Evolutionary conservation across 192 early-diverging fungal genomes (phyloP).

Genomic region (Coemansia sp.): DNA sequence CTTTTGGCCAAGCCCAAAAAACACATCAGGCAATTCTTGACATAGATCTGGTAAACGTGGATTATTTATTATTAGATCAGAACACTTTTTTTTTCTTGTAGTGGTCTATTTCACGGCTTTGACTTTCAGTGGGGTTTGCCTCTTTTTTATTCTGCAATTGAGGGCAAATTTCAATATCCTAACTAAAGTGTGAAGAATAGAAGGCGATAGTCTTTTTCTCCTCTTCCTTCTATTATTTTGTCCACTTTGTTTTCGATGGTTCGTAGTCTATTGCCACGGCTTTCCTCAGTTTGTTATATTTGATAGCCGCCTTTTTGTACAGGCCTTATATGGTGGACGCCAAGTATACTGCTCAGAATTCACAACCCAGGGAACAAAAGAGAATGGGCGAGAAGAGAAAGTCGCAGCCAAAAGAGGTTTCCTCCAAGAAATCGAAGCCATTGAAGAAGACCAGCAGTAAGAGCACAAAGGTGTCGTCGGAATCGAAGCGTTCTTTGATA

Average conservation of each 20-base stretch:
- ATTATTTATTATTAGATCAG: background rate
- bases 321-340: background rate
- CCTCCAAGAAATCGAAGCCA: constrained; percentile 32
- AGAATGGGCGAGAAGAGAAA: constrained; percentile 53
- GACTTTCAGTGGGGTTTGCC: background rate
- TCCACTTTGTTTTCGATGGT: too few relatives aligned
- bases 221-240: too few relatives aligned
- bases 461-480: constrained; percentile 4
- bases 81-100: background rate
- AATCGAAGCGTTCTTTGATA: constrained; percentile 5
- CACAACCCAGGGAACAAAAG: background rate
- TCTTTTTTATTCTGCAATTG: background rate
- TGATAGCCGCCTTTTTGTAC: background rate
- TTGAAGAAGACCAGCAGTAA: constrained; percentile 22
- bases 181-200: too few relatives aligned
- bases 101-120: background rate
- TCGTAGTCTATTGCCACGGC: too few relatives aligned
- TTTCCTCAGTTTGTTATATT: too few relatives aligned
- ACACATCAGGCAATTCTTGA: too few relatives aligned
- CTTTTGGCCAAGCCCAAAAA: background rate
- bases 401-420: constrained; percentile 20
- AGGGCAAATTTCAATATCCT: too few relatives aligned
- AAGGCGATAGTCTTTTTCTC: too few relatives aligned
- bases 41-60: too few relatives aligned
- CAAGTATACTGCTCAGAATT: background rate